Evolutionary conservation across 2,329 filamentous ascomycete genomes (phyloP), one percentile per base, ranked within the genome.

Genomic region (Xylariaceae sp.): DNA sequence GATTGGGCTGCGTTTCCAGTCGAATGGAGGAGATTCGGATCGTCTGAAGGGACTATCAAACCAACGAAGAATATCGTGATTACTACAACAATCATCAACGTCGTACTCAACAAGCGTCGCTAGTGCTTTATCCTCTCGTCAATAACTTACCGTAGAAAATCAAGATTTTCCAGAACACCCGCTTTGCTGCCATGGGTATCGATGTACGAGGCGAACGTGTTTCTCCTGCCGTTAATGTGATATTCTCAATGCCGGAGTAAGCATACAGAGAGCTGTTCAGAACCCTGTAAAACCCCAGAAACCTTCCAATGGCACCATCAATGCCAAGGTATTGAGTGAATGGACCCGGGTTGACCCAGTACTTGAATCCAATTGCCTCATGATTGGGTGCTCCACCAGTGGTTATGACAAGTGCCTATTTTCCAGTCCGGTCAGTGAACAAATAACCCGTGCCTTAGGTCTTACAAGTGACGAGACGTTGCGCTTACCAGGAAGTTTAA

Each of bases 201-300:
- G 80, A 84, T 68, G 84, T 86, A 58, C 80, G 77, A 6, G 87
- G 88, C 63, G 90, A 82, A 42, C 80, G 78, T 7, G 85, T 86
- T 71, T 92, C 88, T 52, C 86, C 87, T 5, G 87, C 87, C n/a
- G 85, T 86, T 42, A 92, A 82, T 54, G 83, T 87, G 9, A 90
- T 86, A 14, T 90, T 77, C 69, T 91, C 88, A 2, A 86, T 82
- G 39, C 87, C 87, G 66, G 86, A 83, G 68, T 81, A 88, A 17
- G 80, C 80, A 65, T 88, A 86, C n/a, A 79, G 81, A 18, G 85
- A 85, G 45, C 82, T 82, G 56, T 87, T 79, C 38, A 88, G 71
- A 14, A 85, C 82, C 31, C 81, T 76, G 82, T 83, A 87, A 71
- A 87, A 87, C 11, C 81, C 83, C 45, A 86, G 77, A 53, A 87